These are phyloP conservation scores for Thozetella sp. DNA, from an alignment of 495 filamentous ascomycete species.

Conservation along the genomic window DNA sequence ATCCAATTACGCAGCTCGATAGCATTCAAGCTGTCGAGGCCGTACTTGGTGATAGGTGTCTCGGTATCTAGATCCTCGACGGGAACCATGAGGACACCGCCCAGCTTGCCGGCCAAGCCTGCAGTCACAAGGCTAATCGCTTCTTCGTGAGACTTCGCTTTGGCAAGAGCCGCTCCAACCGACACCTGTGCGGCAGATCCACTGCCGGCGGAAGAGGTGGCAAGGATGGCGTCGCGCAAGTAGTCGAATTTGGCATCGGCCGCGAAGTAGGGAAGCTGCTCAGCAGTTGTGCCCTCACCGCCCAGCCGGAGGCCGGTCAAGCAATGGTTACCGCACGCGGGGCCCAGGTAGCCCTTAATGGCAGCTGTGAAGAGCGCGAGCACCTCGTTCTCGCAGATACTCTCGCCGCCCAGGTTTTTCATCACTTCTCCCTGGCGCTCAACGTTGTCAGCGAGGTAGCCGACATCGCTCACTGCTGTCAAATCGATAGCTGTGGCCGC, in stretches of 20 bases:
- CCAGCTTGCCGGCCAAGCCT: slow-evolving; percentile 43
- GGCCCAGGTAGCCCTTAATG: slow-evolving; percentile 15
- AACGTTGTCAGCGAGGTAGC: slow-evolving; percentile 34
- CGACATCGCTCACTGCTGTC: slow-evolving; percentile 42
- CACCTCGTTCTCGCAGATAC: slow-evolving; percentile 32
- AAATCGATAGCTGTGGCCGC: slow-evolving; percentile 45
- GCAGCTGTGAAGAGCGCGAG: slow-evolving; percentile 30
- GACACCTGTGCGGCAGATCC: slow-evolving; percentile 20
- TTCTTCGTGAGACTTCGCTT: slow-evolving; percentile 27
- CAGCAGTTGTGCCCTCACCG: slow-evolving; percentile 20
- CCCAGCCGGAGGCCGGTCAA: slow-evolving; percentile 32
- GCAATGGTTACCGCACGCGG: slow-evolving; percentile 10
- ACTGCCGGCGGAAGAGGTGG: slow-evolving; percentile 15
- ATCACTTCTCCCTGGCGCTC: slow-evolving; percentile 27
- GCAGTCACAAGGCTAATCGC: slow-evolving; percentile 29
- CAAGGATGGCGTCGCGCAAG: slow-evolving; percentile 34
- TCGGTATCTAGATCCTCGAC: slow-evolving; percentile 48
- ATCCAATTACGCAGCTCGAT: slow-evolving; percentile 70
- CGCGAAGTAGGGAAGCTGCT: slow-evolving; percentile 40
- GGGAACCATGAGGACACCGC: slow-evolving; percentile 47
- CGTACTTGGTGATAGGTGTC: slow-evolving; percentile 52
- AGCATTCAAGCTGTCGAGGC: slow-evolving; percentile 64
- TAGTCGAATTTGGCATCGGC: slow-evolving; percentile 41
- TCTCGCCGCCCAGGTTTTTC: slow-evolving; percentile 32
- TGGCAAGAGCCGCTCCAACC: slow-evolving; percentile 22